These are phyloP conservation scores for Rhizopus delemar DNA, from an alignment of 371 early-diverging fungal species.

Conservation along the genomic window DNA sequence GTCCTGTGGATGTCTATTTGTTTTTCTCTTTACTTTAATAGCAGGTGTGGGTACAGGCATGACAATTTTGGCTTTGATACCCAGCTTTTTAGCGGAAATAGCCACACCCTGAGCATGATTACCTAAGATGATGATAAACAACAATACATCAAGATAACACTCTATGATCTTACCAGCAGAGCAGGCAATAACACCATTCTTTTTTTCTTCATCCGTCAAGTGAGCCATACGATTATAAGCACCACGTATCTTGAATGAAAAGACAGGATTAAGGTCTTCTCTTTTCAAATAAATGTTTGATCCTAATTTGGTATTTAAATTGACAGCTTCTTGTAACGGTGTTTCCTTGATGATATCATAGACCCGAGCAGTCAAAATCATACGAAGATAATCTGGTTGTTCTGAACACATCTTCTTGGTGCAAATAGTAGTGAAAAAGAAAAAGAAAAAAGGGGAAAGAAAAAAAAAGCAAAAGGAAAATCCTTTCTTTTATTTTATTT, in stretches of 20 bases:
- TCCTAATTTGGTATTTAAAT: constrained; percentile 70
- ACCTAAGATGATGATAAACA: constrained; percentile 36
- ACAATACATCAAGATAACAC: neutral
- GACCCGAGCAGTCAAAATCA: constrained; percentile 88
- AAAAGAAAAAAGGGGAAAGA: constrained; percentile 1
- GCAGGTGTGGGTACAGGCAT: constrained; percentile 85
- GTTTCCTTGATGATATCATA: constrained; percentile 93
- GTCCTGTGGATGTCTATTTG: neutral
- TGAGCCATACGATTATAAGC: constrained; percentile 91
- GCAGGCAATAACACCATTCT: constrained; percentile 90
- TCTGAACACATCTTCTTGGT: neutral
- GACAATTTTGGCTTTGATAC: constrained; percentile 92
- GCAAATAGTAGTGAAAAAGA: neutral
- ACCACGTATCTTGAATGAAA: constrained; percentile 96
- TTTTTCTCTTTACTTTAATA: constrained; percentile 36
- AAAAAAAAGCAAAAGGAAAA: neutral
- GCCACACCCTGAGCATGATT: constrained; percentile 97
- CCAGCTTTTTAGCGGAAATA: constrained; percentile 86
- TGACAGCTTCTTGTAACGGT: constrained; percentile 80
- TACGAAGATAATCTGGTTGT: constrained; percentile 81
- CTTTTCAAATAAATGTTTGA: constrained; percentile 85
- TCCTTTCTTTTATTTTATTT: neutral
- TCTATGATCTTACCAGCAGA: constrained; percentile 69
- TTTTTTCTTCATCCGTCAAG: constrained; percentile 75
- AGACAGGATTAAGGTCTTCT: constrained; percentile 96